Evolutionary conservation across 139 green algal genomes (phyloP).

Genomic region (Zygnema cylindricum): DNA sequence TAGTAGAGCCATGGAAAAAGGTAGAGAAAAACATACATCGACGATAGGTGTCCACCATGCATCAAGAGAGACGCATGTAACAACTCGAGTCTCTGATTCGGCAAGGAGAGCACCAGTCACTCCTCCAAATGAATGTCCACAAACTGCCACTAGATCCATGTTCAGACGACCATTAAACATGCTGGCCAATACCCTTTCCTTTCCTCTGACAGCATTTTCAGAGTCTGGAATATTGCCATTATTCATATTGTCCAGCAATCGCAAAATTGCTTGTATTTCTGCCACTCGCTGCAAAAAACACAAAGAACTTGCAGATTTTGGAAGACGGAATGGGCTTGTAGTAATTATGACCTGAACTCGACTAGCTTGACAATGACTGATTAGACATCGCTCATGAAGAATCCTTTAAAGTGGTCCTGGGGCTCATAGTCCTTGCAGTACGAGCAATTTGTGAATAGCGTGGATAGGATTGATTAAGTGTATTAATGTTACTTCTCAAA

Average conservation of each 20-base stretch:
- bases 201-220: constrained; percentile 6
- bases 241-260: constrained; percentile 26
- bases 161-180: constrained; percentile 19
- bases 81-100: constrained; percentile 11
- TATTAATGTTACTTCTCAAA: too few species aligned
- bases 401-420: too few species aligned
- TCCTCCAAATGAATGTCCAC: constrained; percentile 43
- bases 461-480: too few species aligned
- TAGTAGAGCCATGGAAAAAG: background rate
- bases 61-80: constrained; percentile 13
- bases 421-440: too few species aligned
- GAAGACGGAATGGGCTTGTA: too few species aligned
- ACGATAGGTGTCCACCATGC: constrained; percentile 21
- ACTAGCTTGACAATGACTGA: too few species aligned
- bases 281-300: constrained; percentile 23
- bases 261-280: constrained; percentile 9
- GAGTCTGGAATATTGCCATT: constrained; percentile 21
- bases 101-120: constrained; percentile 13
- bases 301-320: too few species aligned
- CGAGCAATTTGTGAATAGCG: too few species aligned
- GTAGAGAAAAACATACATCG: background rate
- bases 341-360: too few species aligned
- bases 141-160: constrained; percentile 18
- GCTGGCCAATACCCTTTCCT: background rate
- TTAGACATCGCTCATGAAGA: too few species aligned